Evolutionary conservation across 495 filamentous ascomycete species (phyloP).

Genomic region (Aspergillus coremiiformis): DNA sequence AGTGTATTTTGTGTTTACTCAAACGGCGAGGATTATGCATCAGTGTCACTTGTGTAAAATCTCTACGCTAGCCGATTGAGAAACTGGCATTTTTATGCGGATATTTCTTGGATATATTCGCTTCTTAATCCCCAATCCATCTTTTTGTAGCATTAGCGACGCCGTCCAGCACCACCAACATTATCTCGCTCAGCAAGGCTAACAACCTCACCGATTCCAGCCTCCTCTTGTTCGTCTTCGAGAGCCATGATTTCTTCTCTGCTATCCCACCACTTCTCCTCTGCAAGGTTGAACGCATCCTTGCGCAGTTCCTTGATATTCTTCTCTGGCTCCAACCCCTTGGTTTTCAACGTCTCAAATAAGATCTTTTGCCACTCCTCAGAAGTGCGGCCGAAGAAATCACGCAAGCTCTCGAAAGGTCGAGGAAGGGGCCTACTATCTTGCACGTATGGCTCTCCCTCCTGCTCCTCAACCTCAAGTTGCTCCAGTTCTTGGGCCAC

Average conservation of each 20-base stretch:
- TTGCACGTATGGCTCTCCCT: conserved; percentile 37
- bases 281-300: conserved; percentile 76
- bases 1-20: neutral
- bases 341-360: conserved; percentile 58
- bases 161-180: conserved; percentile 49
- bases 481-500: conserved; percentile 55
- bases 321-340: conserved; percentile 46
- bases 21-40: neutral
- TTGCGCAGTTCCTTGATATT: conserved; percentile 86
- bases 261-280: conserved; percentile 98
- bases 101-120: neutral
- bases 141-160: conserved; percentile 36
- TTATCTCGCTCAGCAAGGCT: conserved; percentile 67
- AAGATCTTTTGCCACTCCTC: conserved; percentile 83
- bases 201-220: conserved; percentile 92
- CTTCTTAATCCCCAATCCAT: conserved; percentile 6
- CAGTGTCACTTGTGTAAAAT: neutral
- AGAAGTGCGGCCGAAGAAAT: conserved; percentile 85
- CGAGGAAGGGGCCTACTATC: conserved; percentile 50
- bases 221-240: conserved; percentile 94
- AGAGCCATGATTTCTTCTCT: conserved; percentile 86
- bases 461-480: conserved; percentile 50
- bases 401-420: conserved; percentile 85
- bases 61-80: neutral
- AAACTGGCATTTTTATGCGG: neutral